These are phyloP conservation scores for Clonostachys sp. DNA, from an alignment of 2,329 filamentous ascomycete species.

Conservation along the genomic window DNA sequence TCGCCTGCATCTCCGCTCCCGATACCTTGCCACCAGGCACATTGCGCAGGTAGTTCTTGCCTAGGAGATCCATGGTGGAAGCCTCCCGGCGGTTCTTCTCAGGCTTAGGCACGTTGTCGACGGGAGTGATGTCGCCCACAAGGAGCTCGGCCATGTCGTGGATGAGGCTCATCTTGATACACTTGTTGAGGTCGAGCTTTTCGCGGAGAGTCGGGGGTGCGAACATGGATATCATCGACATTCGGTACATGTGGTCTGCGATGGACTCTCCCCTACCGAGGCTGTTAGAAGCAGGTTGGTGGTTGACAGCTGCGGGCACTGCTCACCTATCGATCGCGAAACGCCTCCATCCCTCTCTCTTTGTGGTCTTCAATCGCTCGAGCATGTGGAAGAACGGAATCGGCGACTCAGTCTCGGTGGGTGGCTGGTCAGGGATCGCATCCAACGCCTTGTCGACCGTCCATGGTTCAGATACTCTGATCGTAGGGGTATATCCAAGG, in stretches of 20 bases:
- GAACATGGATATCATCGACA: slow-evolving; percentile 94
- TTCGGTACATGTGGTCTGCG: slow-evolving; percentile 98
- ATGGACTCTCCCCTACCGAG: slow-evolving; percentile 74
- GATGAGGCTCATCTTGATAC: slow-evolving; percentile 91
- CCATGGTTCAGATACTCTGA: slow-evolving; percentile 44
- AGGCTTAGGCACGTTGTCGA: slow-evolving; percentile 76
- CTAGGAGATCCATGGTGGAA: slow-evolving; percentile 89
- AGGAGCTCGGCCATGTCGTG: slow-evolving; percentile 97
- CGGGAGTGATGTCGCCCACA: slow-evolving; percentile 94
- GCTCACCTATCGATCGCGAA: slow-evolving; percentile 63
- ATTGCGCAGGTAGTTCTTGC: slow-evolving; percentile 64
- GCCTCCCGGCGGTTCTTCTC: slow-evolving; percentile 89
- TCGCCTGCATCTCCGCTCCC: slow-evolving; percentile 65
- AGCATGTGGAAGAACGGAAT: slow-evolving; percentile 92
- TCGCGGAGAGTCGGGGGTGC: slow-evolving; percentile 70
- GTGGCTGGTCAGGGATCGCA: slow-evolving; percentile 60
- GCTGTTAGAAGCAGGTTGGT: background rate
- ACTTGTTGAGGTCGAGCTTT: slow-evolving; percentile 72
- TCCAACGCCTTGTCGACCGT: slow-evolving; percentile 59
- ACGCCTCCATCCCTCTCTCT: slow-evolving; percentile 91
- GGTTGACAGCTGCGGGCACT: background rate
- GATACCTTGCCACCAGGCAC: slow-evolving; percentile 63
- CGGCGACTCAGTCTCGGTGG: slow-evolving; percentile 64
- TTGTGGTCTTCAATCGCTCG: slow-evolving; percentile 91
- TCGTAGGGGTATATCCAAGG: slow-evolving; percentile 25